Conservation (phyloP, 306 rosid genomes). For the Cucurbita pepo region DNA sequence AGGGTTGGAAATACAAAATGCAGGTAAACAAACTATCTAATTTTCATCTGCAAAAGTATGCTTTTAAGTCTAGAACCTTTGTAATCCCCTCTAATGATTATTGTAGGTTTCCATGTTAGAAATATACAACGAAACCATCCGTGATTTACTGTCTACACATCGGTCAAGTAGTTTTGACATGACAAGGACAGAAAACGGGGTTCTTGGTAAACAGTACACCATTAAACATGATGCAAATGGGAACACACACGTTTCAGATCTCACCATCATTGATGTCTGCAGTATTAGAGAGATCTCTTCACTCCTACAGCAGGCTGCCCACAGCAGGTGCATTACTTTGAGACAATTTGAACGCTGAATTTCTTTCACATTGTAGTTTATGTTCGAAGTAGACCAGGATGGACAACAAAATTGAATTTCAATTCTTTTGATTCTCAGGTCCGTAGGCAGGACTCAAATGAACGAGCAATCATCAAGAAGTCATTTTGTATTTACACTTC, state of each 20-base stretch:
- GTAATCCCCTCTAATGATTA: neutral
- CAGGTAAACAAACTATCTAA: conserved; percentile 31
- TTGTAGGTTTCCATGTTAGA: conserved; percentile 74
- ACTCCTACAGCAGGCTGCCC: conserved; percentile 75
- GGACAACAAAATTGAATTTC: neutral
- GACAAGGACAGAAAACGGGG: conserved; percentile 39
- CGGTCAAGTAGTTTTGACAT: conserved; percentile 38
- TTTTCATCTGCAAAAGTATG: neutral
- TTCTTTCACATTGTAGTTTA: neutral
- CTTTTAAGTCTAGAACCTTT: neutral
- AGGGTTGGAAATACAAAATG: conserved; percentile 87
- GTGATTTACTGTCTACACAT: conserved; percentile 59
- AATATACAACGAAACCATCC: conserved; percentile 82
- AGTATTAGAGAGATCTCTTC: conserved; percentile 77
- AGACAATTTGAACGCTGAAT: neutral
- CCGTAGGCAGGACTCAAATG: conserved; percentile 94
- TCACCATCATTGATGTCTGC: conserved; percentile 63
- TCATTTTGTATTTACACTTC: conserved; percentile 83
- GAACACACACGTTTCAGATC: conserved; percentile 71
- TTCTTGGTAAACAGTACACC: conserved; percentile 57
- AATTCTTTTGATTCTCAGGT: conserved; percentile 28
- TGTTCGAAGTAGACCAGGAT: neutral
- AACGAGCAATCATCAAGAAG: conserved; percentile 96
- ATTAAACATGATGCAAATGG: conserved; percentile 88
- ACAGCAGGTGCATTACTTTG: conserved; percentile 47